Evolutionary conservation across 2,329 filamentous ascomycete species (phyloP), one percentile per base, ranked within the genome.

Genomic region (Alternaria arbusti): DNA sequence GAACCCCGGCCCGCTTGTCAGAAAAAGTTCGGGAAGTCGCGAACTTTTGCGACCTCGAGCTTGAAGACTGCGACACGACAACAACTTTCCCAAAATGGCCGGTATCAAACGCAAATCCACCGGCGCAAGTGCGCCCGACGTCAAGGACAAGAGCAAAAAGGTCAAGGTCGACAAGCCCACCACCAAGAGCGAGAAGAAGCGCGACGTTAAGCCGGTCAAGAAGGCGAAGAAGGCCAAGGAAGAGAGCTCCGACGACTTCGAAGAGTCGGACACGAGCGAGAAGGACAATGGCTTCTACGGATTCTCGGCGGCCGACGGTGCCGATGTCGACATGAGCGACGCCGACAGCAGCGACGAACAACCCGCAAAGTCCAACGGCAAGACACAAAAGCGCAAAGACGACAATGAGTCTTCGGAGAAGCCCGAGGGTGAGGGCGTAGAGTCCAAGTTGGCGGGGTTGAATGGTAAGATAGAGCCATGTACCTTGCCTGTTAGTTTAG

Each of bases 231-330:
- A 76, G 68, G 49, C 63, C 44, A 74, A 73, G 57, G 66, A 72
- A 52, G 67, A 73, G 23, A 71, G 76, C 44, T 66, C 71, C 7
- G 71, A 77, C n/a, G 75, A 74, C 10, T 23, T 78, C 8, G 69
- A 74, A 4, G 78, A 81, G 46, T 78, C 75, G 5, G 78, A 80
- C 50, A 78, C 75, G 11, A 78, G 72, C 62, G 78, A 80, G 55
- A 68, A 70, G 26, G 76, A 77, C 59, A 76, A 80, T 67, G 78
- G 75, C 12, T 79, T 76, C 62, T 74, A 74, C 52, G 77, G 74
- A 3, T 79, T 78, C 50, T 75, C 78, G 9, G 75, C 72, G 1
- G 61, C 78, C 7, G 61, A 76, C 10, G 65, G 78, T 20, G 67
- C 74, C 15, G 71, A 72, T 51, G 65, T 66, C 13, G 70, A 73